These are phyloP conservation scores for Thraustotheca clavata DNA, from an alignment of 352 stramenopile genomes.

Conservation along the genomic window DNA sequence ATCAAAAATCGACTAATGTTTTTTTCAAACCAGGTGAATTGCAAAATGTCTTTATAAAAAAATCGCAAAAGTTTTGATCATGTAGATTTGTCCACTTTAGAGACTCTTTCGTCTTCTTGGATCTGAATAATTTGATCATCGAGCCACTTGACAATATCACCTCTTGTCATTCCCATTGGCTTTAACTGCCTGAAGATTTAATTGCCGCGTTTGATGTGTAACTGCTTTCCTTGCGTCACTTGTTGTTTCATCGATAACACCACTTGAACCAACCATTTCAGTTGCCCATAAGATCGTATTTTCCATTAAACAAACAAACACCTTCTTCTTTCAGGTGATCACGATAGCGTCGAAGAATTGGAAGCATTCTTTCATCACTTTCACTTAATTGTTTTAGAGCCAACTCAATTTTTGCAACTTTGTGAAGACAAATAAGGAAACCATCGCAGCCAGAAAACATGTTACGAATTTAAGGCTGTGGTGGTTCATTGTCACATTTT, in stretches of 20 bases:
- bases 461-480: background rate
- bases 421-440: background rate
- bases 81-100: too few species aligned
- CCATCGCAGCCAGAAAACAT: background rate
- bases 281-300: background rate
- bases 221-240: background rate
- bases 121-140: background rate
- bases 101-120: too few species aligned
- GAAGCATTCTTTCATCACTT: background rate
- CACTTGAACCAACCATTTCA: background rate
- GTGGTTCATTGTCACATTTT: background rate
- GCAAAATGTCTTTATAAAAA: too few species aligned
- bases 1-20: too few species aligned
- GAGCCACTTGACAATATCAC: background rate
- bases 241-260: background rate
- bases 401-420: background rate
- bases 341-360: background rate
- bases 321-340: background rate
- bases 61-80: too few species aligned
- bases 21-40: too few species aligned
- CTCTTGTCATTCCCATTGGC: background rate
- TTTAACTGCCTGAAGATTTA: background rate
- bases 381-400: background rate
- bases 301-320: background rate
- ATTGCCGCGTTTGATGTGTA: background rate